Evolutionary conservation across 805 yeast species (phyloP).

Genomic region (Teunomyces atbi): DNA sequence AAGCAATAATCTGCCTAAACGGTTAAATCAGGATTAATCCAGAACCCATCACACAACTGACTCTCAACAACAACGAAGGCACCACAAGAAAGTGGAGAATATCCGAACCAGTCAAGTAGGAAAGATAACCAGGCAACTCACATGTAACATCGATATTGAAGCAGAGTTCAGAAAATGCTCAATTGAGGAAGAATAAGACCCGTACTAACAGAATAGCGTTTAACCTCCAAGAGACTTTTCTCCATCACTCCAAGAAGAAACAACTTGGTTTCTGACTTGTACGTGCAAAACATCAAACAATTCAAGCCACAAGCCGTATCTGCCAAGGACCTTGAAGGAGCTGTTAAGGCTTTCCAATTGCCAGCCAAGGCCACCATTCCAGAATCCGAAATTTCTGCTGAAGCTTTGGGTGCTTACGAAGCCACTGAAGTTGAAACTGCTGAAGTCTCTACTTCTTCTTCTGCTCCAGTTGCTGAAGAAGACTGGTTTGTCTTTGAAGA

Average conservation of each 20-base stretch:
- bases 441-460: constrained; percentile 27
- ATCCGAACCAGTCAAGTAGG: too few relatives aligned
- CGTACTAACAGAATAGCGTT: constrained; percentile 22
- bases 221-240: constrained; percentile 40
- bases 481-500: constrained; percentile 84
- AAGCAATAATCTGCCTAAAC: too few relatives aligned
- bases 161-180: background rate
- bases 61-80: background rate
- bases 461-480: constrained; percentile 52
- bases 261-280: constrained; percentile 79
- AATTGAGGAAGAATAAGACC: background rate
- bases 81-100: background rate
- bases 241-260: constrained; percentile 42
- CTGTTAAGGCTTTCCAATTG: constrained; percentile 78
- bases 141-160: background rate
- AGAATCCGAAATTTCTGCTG: constrained; percentile 63
- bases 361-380: constrained; percentile 82
- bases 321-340: constrained; percentile 71
- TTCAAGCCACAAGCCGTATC: constrained; percentile 82
- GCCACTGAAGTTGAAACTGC: constrained; percentile 70
- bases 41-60: background rate
- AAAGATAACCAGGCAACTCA: too few relatives aligned
- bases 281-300: constrained; percentile 80
- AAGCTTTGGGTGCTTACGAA: constrained; percentile 69
- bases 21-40: background rate